Evolutionary conservation across 768 basidiomycete species (phyloP).

Genomic region (Mycena capillaripes): DNA sequence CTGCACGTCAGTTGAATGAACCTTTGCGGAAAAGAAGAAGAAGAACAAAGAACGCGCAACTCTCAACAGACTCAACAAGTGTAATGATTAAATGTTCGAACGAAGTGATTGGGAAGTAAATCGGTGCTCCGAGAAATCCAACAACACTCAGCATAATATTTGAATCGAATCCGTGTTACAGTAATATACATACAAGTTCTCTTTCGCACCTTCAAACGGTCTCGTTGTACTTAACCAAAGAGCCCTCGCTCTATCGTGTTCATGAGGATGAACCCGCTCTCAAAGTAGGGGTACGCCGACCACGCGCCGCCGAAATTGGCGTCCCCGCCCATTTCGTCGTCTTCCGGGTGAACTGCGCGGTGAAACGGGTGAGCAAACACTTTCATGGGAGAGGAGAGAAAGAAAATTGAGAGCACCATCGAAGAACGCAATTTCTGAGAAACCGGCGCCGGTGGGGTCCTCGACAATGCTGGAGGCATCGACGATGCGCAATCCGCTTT

Average conservation of each 20-base stretch:
- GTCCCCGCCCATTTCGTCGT: conserved; percentile 30
- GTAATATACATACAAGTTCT: no score
- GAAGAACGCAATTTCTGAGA: conserved; percentile 43
- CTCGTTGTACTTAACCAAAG: conserved; percentile 24
- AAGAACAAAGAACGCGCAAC: no score
- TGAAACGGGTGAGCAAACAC: neutral
- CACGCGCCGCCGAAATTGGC: conserved; percentile 26
- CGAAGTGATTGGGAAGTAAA: no score
- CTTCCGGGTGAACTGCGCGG: conserved; percentile 20
- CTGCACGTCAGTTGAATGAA: no score
- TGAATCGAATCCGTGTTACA: no score
- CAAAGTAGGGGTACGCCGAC: conserved; percentile 35
- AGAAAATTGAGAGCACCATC: conserved; percentile 38
- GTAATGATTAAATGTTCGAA: no score
- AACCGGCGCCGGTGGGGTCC: conserved; percentile 45
- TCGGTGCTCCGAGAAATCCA: no score
- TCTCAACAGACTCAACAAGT: no score
- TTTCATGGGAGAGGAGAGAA: neutral
- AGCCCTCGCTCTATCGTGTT: conserved; percentile 33
- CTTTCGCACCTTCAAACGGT: neutral
- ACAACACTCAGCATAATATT: no score
- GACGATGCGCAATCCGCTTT: conserved; percentile 45
- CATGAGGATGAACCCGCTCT: conserved; percentile 32
- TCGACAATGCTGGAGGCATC: conserved; percentile 43
- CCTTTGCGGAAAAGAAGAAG: no score